Conservation (phyloP, 352 stramenopile genomes). For the Phytophthora macrochlamydospora region DNA sequence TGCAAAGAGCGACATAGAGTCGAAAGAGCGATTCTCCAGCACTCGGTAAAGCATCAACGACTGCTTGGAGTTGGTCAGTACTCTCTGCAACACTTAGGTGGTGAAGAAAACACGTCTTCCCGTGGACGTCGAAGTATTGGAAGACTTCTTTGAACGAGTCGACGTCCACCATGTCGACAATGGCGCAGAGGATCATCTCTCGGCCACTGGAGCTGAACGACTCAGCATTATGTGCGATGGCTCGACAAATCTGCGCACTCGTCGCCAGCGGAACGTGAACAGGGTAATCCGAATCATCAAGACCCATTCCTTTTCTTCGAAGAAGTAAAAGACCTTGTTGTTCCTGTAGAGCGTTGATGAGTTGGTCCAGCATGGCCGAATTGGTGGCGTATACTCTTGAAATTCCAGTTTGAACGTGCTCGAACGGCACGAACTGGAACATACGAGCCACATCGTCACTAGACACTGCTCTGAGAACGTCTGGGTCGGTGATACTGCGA, state of each 20-base stretch:
- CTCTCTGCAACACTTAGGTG: constrained; percentile 61
- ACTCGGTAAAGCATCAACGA: constrained; percentile 60
- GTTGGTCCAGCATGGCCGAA: constrained; percentile 25
- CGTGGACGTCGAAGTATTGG: constrained; percentile 61
- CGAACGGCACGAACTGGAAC: constrained; percentile 51
- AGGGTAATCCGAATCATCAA: constrained; percentile 54
- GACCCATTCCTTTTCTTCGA: constrained; percentile 1
- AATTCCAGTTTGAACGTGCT: constrained; percentile 35
- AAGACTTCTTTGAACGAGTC: constrained; percentile 78
- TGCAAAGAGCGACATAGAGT: constrained; percentile 59
- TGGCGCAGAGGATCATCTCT: constrained; percentile 76
- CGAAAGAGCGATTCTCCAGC: constrained; percentile 65
- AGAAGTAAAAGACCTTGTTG: constrained; percentile 25
- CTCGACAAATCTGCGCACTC: constrained; percentile 73
- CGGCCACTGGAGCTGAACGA: constrained; percentile 71
- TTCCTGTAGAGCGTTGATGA: constrained; percentile 25
- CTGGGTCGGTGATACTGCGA: constrained; percentile 47
- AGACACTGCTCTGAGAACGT: constrained; percentile 42
- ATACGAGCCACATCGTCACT: constrained; percentile 53
- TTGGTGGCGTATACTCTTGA: constrained; percentile 21
- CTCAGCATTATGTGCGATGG: constrained; percentile 56
- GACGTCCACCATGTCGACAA: constrained; percentile 62
- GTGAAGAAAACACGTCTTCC: constrained; percentile 66
- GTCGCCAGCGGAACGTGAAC: constrained; percentile 58
- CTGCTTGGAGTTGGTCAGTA: constrained; percentile 55